Base-by-base conservation (phyloP, 2,329 filamentous ascomycete species). In the Talaromyces sp. region DNA sequence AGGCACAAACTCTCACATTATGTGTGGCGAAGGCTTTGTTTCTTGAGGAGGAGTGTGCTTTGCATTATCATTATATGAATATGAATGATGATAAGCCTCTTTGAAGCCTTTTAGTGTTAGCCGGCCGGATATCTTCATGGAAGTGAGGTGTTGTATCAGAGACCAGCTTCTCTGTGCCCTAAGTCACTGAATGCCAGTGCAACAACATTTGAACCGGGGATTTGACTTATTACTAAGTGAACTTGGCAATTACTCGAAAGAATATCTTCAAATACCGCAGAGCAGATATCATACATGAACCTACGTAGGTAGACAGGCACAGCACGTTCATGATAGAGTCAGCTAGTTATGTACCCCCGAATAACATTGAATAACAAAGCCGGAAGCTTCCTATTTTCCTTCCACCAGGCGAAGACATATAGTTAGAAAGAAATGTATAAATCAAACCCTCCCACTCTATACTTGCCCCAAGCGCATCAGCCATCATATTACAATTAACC, bases 401-500 rank as follows among this genome's bases (percentile, higher is more conserved):
- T 3, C 28, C 28, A 5, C 17, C 45, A 15, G 7, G n/a, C 10
- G 33, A 37, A 17, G 48, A 52, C n/a, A 52, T 37, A 7, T 52
- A 22, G 15, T 1, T 15, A 22, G 8, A 1, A 10, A 52, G 35
- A 28, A 28, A 37, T 10, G 21, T 22, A 17, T 17, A 39, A 25
- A 52, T 60, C 51, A 15, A 10, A 5, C 41, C 28, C 9, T 59
- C 31, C 58, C 63, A 64, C 3, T 31, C 41, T 53, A 64, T 58
- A 2, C 55, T 43, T 43, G 64, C 55, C 13, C 56, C 62, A 21
- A 69, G 40, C 25, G 57, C 63, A 9, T 59, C 62, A 7, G 60
- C 64, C 59, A 69, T 60, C 57, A 68, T 61, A 35, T 68, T 60
- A 57, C 62, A 65, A 8, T 64, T 58, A 25, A 70, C 56, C 5